A percentile compares a stretch with the other conserved stretches of the same genome.
Conservation (phyloP, 2,329 filamentous ascomycete species). For the Gliomastix tumulicola region DNA sequence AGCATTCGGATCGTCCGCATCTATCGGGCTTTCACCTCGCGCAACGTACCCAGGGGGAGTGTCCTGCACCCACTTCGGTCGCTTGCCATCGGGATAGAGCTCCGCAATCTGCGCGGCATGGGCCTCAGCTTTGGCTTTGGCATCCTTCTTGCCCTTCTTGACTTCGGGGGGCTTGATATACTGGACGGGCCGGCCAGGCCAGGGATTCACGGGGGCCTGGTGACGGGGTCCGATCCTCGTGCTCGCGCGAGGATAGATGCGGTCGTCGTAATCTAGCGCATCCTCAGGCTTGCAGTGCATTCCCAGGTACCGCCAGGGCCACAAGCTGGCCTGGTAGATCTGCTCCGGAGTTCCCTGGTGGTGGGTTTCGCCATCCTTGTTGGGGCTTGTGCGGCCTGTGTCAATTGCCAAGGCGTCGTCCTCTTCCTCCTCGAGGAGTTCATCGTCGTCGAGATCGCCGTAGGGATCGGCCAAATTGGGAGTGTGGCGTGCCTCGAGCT, state of each 20-base stretch:
- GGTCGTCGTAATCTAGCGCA: conserved; percentile 91
- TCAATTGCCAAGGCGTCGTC: conserved; percentile 50
- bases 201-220: conserved; percentile 77
- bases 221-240: conserved; percentile 87
- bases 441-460: conserved; percentile 59
- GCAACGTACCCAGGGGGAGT: conserved; percentile 79
- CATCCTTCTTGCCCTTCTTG: conserved; percentile 77
- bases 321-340: conserved; percentile 85
- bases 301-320: conserved; percentile 93
- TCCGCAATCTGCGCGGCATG: conserved; percentile 76
- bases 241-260: conserved; percentile 92
- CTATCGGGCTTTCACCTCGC: conserved; percentile 70
- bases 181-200: conserved; percentile 82
- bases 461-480: conserved; percentile 66
- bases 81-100: conserved; percentile 68
- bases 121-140: conserved; percentile 73
- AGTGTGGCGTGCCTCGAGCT: conserved; percentile 82
- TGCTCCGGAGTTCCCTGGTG: conserved; percentile 71
- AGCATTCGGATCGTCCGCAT: conserved; percentile 60
- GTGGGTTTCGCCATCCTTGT: conserved; percentile 47
- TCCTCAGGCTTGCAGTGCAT: conserved; percentile 95
- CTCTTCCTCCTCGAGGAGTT: conserved; percentile 62
- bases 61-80: conserved; percentile 91
- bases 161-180: conserved; percentile 83
- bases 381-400: conserved; percentile 59